A percentile compares a stretch with the other conserved stretches of the same genome.
phyloP scores from a whole-genome alignment of 2,329 filamentous ascomycete species.

The Rutstroemia sp. region DNA sequence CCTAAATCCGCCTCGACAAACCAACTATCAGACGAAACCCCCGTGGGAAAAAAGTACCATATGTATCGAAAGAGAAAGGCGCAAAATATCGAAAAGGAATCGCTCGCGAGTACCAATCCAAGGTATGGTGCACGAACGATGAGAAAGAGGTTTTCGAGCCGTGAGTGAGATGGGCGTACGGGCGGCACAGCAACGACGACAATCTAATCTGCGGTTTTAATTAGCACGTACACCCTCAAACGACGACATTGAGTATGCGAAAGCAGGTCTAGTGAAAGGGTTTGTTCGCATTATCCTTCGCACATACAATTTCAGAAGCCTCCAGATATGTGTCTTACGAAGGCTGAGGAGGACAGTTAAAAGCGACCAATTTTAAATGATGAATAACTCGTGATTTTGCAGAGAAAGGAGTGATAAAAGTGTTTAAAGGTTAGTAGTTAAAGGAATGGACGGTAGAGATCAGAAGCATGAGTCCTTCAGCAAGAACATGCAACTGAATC shows the following conservation, averaged over 20 bases:
- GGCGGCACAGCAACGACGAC: conserved; percentile 2
- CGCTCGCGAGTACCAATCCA: conserved; percentile 1
- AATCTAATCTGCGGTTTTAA: conserved; percentile 7
- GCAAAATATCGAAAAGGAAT: not conserved
- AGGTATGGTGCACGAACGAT: not conserved
- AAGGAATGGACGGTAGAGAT: conserved; percentile 13
- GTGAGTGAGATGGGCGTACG: not conserved
- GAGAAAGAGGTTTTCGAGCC: not conserved
- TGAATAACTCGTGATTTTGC: not conserved
- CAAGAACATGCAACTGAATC: conserved; percentile 8
- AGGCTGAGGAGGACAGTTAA: not conserved
- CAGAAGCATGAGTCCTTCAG: conserved; percentile 6
- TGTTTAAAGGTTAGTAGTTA: conserved; percentile 1
- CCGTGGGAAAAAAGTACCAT: conserved; percentile 3
- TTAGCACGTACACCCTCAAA: conserved; percentile 3
- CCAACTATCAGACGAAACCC: conserved; percentile 4
- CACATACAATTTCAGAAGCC: not conserved
- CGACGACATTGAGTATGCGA: not conserved
- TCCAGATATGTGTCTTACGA: not conserved
- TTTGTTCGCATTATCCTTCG: too few species aligned
- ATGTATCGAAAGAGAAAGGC: conserved; percentile 2
- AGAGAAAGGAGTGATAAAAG: conserved; percentile 3
- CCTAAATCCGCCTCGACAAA: conserved; percentile 3
- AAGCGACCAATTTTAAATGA: not conserved
- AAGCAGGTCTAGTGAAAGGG: not conserved